These are phyloP conservation scores for Pharus latifolius DNA, from an alignment of 176 grass and related monocot genomes.

Conservation along the genomic window DNA sequence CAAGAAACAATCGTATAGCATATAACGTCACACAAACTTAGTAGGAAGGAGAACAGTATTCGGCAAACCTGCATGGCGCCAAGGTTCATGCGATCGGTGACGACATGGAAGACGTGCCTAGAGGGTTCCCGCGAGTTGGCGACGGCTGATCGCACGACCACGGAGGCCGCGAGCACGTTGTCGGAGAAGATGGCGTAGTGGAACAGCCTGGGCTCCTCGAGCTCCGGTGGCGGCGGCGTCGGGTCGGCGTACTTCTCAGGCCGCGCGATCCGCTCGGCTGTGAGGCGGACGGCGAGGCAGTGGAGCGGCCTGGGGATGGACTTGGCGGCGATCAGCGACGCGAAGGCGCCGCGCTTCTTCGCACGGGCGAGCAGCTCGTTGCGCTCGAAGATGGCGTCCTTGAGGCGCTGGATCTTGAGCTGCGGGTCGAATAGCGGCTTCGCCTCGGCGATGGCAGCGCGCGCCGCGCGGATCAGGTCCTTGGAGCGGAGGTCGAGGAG, in stretches of 20 bases:
- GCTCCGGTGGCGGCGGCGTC: conserved; percentile 25
- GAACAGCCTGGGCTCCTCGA: conserved; percentile 70
- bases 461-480: conserved; percentile 77
- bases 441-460: conserved; percentile 58
- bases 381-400: conserved; percentile 84
- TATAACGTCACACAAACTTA: too few species aligned
- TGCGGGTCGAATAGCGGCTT: conserved; percentile 94
- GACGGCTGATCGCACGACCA: conserved; percentile 86
- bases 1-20: not conserved
- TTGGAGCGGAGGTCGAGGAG: conserved; percentile 61
- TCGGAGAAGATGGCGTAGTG: conserved; percentile 99
- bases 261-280: conserved; percentile 68
- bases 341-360: conserved; percentile 90
- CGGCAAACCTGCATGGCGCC: conserved; percentile 87
- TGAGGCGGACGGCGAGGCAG: conserved; percentile 94
- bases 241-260: conserved; percentile 63
- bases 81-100: conserved; percentile 98
- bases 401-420: conserved; percentile 98
- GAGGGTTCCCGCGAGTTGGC: conserved; percentile 64
- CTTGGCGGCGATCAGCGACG: conserved; percentile 93
- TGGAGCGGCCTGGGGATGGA: conserved; percentile 94
- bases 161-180: conserved; percentile 92
- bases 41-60: not conserved
- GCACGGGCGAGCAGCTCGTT: conserved; percentile 86
- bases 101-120: conserved; percentile 89